phyloP scores from a whole-genome alignment of 768 basidiomycete species.

The Panaeolus papilionaceus region DNA sequence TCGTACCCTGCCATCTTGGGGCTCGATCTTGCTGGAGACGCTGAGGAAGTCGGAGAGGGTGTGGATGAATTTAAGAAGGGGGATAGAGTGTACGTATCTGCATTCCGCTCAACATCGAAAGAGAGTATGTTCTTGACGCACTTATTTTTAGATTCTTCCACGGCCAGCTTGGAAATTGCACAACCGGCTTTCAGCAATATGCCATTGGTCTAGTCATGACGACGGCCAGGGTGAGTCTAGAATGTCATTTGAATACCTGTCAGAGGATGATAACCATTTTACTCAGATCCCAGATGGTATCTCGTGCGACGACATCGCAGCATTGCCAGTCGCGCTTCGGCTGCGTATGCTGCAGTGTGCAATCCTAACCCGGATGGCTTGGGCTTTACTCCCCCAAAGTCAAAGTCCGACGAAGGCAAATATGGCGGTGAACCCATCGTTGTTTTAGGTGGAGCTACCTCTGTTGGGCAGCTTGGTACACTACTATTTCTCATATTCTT shows the following conservation, averaged over 20 bases:
- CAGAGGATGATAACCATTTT: constrained; percentile 38
- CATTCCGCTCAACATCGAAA: background rate
- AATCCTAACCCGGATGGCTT: constrained; percentile 28
- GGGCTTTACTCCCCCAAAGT: constrained; percentile 15
- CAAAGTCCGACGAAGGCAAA: background rate
- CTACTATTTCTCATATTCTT: too few relatives aligned
- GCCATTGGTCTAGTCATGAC: constrained; percentile 45
- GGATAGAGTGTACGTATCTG: constrained; percentile 53
- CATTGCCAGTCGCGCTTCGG: constrained; percentile 37
- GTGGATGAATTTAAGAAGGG: constrained; percentile 56
- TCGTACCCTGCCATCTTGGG: constrained; percentile 52
- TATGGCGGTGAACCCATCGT: constrained; percentile 23
- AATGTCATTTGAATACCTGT: constrained; percentile 42
- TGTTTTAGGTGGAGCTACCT: constrained; percentile 36
- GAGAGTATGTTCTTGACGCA: background rate
- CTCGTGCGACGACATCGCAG: constrained; percentile 43
- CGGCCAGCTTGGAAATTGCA: constrained; percentile 43
- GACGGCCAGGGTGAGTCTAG: constrained; percentile 42
- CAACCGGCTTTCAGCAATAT: constrained; percentile 53
- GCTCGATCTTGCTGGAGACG: constrained; percentile 56
- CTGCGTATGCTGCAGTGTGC: constrained; percentile 39
- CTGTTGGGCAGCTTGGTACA: constrained; percentile 34
- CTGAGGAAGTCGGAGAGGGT: constrained; percentile 56
- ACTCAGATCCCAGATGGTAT: constrained; percentile 37
- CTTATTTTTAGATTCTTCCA: constrained; percentile 42